Base-by-base conservation (phyloP, 139 green algal genomes). In the Tetradesmus obliquus region DNA sequence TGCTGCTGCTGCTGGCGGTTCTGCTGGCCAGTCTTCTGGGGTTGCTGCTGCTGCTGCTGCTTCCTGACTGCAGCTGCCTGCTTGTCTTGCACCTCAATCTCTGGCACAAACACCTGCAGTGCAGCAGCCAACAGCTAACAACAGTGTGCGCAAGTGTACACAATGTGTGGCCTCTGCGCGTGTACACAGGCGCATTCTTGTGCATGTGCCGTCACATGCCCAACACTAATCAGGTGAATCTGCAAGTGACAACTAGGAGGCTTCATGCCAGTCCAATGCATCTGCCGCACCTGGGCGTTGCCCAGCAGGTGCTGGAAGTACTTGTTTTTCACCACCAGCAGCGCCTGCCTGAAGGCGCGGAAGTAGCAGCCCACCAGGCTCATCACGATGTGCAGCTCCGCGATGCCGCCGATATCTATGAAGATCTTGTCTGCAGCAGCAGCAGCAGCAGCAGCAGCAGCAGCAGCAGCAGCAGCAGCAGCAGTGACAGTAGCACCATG, bases 351-450 rank as follows among this genome's bases (percentile, higher is more conserved):
- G 88, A 91, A 91, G 19, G 88, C 69, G 12, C 81, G 79, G 84
- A 91, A 95, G 84, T 95, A 95, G 19, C 92, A 66, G 4, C 93
- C 93, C 13, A 95, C 88, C 84, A 95, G 71, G 8, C 55, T n/a
- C 55, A 93, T 92, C 53, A 95, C 84, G 0, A 84, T 81, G 66
- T 92, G 91, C 51, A 95, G 91, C 58, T 92, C 82, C 12, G 91
- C 91, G 20, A 94, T 94, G 85, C 93, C 93, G 1, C 93, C 93
- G 8, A 95, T 95, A 86, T 95, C 93, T 24, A 91, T 91, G 55
- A 58, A 91, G 20, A 91, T 91, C 57, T 91, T 91, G 87, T 91
- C 72, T 76, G 66, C 66, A 24, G 66, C 66, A 19, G 8, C 60
- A 71, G 8, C 7, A 19, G 60, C 60, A 71, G 60, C 60, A 71